Conservation (phyloP, 2,329 filamentous ascomycete species). For the Cercospora sesami region DNA sequence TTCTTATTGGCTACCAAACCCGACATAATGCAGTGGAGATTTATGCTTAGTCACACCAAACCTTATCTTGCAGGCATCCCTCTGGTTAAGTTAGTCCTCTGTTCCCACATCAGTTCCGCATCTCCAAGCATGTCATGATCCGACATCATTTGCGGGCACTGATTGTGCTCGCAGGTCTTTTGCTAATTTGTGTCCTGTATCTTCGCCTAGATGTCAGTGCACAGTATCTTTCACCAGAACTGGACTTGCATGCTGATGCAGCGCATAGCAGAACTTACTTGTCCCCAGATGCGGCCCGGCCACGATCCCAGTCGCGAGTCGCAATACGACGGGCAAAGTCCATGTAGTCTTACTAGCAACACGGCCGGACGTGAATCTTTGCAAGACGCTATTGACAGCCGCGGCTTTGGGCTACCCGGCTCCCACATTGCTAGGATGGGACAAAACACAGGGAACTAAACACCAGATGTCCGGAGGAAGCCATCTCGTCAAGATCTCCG, state of each 20-base stretch:
- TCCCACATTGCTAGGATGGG: conserved; percentile 27
- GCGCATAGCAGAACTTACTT: neutral
- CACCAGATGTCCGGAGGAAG: conserved; percentile 23
- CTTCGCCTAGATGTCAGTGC: neutral
- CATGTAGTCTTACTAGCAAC: conserved; percentile 7
- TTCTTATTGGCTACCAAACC: neutral
- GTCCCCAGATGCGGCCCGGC: too few species aligned
- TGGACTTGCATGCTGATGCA: neutral
- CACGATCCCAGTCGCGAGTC: neutral
- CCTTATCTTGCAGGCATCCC: neutral
- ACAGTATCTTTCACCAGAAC: neutral
- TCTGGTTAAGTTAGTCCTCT: neutral
- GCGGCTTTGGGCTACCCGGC: conserved; percentile 22
- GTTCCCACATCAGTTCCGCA: neutral
- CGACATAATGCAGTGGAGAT: neutral
- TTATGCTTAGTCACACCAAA: neutral
- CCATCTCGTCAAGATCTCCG: conserved; percentile 28
- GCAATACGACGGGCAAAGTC: conserved; percentile 1
- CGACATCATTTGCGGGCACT: neutral
- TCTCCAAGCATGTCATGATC: neutral
- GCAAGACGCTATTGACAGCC: conserved; percentile 25
- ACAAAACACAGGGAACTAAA: conserved; percentile 16
- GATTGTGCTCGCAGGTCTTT: neutral
- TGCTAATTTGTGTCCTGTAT: conserved; percentile 1
- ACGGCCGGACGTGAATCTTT: conserved; percentile 17